Conservation (phyloP, 139 green algal genomes). For the Ettlia oleoabundans region DNA sequence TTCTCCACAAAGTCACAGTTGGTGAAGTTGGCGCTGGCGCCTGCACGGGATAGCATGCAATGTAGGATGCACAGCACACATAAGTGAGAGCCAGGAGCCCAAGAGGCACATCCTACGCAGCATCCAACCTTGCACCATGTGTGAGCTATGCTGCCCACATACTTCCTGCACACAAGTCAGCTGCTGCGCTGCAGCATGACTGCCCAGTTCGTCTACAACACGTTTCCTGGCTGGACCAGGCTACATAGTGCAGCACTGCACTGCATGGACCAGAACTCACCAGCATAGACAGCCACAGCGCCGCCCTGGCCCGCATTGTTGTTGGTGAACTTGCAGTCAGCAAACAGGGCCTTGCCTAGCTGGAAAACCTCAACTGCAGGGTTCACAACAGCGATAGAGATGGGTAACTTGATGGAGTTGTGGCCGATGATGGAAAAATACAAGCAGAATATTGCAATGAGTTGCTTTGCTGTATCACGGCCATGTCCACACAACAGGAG, state of each 20-base stretch:
- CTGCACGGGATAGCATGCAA: background rate
- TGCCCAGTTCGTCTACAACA: too few relatives aligned
- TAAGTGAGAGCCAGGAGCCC: too few relatives aligned
- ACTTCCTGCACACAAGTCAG: too few relatives aligned
- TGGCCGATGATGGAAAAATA: background rate
- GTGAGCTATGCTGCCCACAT: too few relatives aligned
- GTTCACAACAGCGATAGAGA: background rate
- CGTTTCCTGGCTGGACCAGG: too few relatives aligned
- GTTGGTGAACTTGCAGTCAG: constrained; percentile 24
- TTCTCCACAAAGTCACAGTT: constrained; percentile 32
- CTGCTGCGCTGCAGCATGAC: background rate
- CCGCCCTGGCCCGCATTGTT: constrained; percentile 33
- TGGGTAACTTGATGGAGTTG: background rate
- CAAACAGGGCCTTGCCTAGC: constrained; percentile 19
- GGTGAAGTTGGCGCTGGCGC: constrained; percentile 35
- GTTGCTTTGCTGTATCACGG: too few relatives aligned
- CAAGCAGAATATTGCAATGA: background rate
- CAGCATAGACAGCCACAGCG: constrained; percentile 17
- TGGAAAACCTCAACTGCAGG: constrained; percentile 22
- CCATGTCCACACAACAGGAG: too few relatives aligned
- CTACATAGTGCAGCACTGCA: too few relatives aligned
- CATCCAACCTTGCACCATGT: too few relatives aligned
- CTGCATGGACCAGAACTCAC: too few relatives aligned
- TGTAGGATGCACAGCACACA: background rate
- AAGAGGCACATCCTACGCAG: too few relatives aligned